A percentile compares a stretch with the other conserved stretches of the same genome.
Conservation (phyloP, 2,329 filamentous ascomycete genomes). For the Pseudonectria foliicola region DNA sequence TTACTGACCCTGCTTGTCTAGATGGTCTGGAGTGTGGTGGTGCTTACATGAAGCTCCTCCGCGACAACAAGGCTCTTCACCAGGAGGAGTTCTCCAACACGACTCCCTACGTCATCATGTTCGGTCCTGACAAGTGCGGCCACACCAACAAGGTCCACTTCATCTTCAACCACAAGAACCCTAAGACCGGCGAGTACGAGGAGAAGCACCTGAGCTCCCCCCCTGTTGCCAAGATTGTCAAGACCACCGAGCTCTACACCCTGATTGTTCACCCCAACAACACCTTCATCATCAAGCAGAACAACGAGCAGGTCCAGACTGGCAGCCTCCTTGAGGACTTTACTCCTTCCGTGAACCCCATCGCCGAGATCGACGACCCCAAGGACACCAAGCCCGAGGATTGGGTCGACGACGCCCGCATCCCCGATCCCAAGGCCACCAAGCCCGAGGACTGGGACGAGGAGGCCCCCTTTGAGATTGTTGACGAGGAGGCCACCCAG, state of each 20-base stretch:
- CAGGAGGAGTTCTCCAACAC: constrained; percentile 96
- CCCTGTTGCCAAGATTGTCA: constrained; percentile 79
- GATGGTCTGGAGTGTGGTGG: constrained; percentile 96
- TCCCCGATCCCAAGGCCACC: constrained; percentile 82
- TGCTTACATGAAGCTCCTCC: constrained; percentile 97
- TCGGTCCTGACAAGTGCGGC: constrained; percentile 98
- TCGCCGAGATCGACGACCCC: constrained; percentile 88
- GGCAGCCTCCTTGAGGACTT: constrained; percentile 94
- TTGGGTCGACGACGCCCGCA: constrained; percentile 93
- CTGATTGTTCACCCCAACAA: constrained; percentile 95
- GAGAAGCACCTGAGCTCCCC: constrained; percentile 94
- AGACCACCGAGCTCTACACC: constrained; percentile 92
- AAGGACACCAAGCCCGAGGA: constrained; percentile 90
- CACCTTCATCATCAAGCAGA: constrained; percentile 86
- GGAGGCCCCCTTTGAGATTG: constrained; percentile 92
- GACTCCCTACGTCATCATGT: constrained; percentile 99
- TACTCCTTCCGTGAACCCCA: constrained; percentile 83
- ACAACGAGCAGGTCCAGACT: constrained; percentile 80
- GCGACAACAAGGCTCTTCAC: constrained; percentile 95
- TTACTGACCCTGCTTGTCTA: constrained; percentile 33
- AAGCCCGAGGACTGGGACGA: constrained; percentile 99
- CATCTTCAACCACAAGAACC: constrained; percentile 99
- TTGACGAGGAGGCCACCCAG: constrained; percentile 84
- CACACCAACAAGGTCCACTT: constrained; percentile 97
- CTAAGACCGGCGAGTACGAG: constrained; percentile 98